Conservation (phyloP, 164 flowering plant genomes). For the Amborella trichopoda region DNA sequence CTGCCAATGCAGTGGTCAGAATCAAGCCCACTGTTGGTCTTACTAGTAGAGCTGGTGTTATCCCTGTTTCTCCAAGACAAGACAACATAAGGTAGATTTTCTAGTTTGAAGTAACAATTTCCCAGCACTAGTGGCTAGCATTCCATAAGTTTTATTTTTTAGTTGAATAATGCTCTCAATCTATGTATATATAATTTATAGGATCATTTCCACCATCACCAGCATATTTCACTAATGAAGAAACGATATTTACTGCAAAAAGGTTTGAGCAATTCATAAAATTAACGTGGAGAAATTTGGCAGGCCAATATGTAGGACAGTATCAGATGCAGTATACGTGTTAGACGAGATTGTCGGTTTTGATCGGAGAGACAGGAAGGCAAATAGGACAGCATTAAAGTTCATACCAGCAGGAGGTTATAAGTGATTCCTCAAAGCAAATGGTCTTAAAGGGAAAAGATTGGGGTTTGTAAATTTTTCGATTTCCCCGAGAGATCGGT, state of each 20-base stretch:
- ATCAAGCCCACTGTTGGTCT: slow-evolving; percentile 38
- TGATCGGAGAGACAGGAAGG: slow-evolving; percentile 32
- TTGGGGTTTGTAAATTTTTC: slow-evolving; percentile 30
- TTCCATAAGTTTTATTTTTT: too few species aligned
- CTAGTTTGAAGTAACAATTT: too few species aligned
- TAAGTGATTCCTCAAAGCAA: slow-evolving; percentile 30
- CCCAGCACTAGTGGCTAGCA: too few species aligned
- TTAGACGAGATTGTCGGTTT: slow-evolving; percentile 58
- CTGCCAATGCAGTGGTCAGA: slow-evolving; percentile 24
- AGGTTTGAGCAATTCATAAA: too few species aligned
- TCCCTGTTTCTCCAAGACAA: slow-evolving; percentile 21
- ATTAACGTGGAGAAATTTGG: too few species aligned
- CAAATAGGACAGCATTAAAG: slow-evolving; percentile 27
- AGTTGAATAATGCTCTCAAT: too few species aligned
- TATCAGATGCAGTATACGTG: slow-evolving; percentile 56
- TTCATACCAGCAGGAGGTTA: slow-evolving; percentile 64
- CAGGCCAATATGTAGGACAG: slow-evolving; percentile 68
- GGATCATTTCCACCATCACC: too few species aligned
- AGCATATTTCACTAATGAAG: too few species aligned
- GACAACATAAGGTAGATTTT: slow-evolving; percentile 35
- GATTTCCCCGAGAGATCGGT: slow-evolving; percentile 2
- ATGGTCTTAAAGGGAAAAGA: slow-evolving; percentile 57
- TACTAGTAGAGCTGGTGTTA: slow-evolving; percentile 29
- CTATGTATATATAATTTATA: too few species aligned
- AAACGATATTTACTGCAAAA: too few species aligned